Base-by-base conservation (phyloP, 345 rosid species). In the Eucalyptus marginata region DNA sequence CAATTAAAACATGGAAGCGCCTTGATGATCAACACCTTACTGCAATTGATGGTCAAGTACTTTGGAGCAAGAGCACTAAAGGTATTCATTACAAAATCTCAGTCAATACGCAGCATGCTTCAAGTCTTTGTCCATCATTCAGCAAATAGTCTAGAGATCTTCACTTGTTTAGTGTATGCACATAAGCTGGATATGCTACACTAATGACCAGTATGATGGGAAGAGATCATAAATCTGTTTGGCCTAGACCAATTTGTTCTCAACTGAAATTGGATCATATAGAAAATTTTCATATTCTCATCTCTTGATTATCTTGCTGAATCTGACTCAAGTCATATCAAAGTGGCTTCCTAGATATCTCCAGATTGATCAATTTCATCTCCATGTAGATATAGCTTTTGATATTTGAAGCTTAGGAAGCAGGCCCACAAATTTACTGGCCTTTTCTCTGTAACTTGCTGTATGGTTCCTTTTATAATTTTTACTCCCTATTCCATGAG, bases 1-100 rank as follows among this genome's bases (percentile, higher is more conserved):
- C 96, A 2, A 94, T 97, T 92, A 96, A 89, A 90, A 95, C 99
- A 20, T 96, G 99, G 99, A 97, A 97, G 90, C 96, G 97, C 54
- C 97, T 96, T 84, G 99, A 96, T 93, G 98, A 97, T 94, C 58
- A 86, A 88, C 66, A 90, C 80, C 95, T 95, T 59, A 93, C 98
- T 86, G 94, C 89, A 79, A 90, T 94, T 86, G 98, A 96, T 88
- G 92, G 92, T 89, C 94, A 93, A 89, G 96, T 93, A 90, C 96
- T 97, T 83, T 97, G 98, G 98, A 94, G 96, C 91, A 95, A 93
- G 93, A 92, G 88, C 33, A 84, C 91, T 88, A 71, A 90, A 89
- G 95, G 97, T 95, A 93, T 22, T 87, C 40, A 52, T 46, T 62
- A n/a, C 62, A 36, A n/a, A 86, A 33, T 33, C 87, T 76, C 47